phyloP scores from a whole-genome alignment of 257 asterid species.

The Nemophila menziesii region DNA sequence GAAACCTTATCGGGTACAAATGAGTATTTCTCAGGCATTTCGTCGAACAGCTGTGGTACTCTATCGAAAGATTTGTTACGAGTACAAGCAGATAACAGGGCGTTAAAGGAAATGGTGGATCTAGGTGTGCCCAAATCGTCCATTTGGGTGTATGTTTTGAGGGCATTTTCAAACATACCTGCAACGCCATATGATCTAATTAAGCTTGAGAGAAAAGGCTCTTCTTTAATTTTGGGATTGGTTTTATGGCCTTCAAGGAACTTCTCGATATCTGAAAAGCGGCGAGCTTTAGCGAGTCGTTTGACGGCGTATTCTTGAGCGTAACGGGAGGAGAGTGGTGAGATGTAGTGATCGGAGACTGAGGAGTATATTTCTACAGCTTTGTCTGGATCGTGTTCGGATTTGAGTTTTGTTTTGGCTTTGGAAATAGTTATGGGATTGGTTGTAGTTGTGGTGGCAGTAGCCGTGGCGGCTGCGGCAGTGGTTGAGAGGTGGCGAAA shows the following conservation, averaged over 20 bases:
- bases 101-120: constrained; percentile 51
- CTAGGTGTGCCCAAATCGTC: constrained; percentile 60
- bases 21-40: constrained; percentile 39
- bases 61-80: constrained; percentile 32
- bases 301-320: constrained; percentile 60
- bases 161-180: constrained; percentile 69
- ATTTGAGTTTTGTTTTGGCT: constrained; percentile 39
- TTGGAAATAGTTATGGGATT: constrained; percentile 30
- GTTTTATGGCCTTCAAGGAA: constrained; percentile 73
- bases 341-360: constrained; percentile 31
- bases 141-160: constrained; percentile 46
- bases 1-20: constrained; percentile 50
- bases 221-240: constrained; percentile 45
- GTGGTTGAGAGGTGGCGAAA: constrained; percentile 49
- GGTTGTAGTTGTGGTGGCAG: constrained; percentile 8
- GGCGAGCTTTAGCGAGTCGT: constrained; percentile 59
- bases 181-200: constrained; percentile 69
- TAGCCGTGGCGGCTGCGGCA: constrained; percentile 16
- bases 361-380: constrained; percentile 59
- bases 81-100: constrained; percentile 44
- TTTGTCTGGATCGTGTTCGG: constrained; percentile 50
- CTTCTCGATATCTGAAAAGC: constrained; percentile 50
- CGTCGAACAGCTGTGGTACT: constrained; percentile 43
- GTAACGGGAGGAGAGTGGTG: constrained; percentile 44
- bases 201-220: constrained; percentile 53